A percentile compares a stretch with the other conserved stretches of the same genome.
phyloP scores from a whole-genome alignment of 257 asterid genomes.

The Solanum megistacrolobum region DNA sequence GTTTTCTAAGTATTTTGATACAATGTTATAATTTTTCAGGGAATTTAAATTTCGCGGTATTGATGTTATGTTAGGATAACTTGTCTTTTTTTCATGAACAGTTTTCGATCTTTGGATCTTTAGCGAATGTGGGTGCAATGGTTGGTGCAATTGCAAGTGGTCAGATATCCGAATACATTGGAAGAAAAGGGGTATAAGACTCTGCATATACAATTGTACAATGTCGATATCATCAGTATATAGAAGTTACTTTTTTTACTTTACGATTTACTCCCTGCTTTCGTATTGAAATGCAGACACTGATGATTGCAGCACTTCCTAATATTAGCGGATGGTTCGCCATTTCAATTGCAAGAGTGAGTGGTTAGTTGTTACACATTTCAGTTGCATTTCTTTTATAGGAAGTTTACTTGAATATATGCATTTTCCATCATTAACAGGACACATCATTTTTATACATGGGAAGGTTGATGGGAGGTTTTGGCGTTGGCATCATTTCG shows the following conservation, averaged over 20 bases:
- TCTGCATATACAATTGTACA: neutral
- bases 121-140: conserved; percentile 88
- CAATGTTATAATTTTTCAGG: neutral
- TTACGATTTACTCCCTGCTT: neutral
- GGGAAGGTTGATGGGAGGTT: conserved; percentile 87
- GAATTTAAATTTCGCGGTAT: neutral
- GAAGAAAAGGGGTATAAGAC: conserved; percentile 79
- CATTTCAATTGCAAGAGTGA: conserved; percentile 74
- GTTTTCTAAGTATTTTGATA: neutral
- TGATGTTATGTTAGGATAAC: neutral
- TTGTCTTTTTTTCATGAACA: conserved; percentile 4
- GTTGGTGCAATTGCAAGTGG: conserved; percentile 92
- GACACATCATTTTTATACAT: conserved; percentile 75
- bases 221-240: neutral
- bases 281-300: conserved; percentile 44
- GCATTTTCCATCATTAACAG: conserved; percentile 12
- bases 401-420: neutral
- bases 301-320: conserved; percentile 77
- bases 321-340: conserved; percentile 82
- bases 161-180: conserved; percentile 71
- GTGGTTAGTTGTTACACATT: neutral
- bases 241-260: neutral
- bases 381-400: neutral
- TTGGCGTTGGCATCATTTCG: conserved; percentile 85
- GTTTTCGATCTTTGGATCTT: conserved; percentile 84